A percentile compares a stretch with the other conserved stretches of the same genome.
Evolutionary conservation across 108 stramenopile species (phyloP).

Genomic region (Cyclotella baltica): DNA sequence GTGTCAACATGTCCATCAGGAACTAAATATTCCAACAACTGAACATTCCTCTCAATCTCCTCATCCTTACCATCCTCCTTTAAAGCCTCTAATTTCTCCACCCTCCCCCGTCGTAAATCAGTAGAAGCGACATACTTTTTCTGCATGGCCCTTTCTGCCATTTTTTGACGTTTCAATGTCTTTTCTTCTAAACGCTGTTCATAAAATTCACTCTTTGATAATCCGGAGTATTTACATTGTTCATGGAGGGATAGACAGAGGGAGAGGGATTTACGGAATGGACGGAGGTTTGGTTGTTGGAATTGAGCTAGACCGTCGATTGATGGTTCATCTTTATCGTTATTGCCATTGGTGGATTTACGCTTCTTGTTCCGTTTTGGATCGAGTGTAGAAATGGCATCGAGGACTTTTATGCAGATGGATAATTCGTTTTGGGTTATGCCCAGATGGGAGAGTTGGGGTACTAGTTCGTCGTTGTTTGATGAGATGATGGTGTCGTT

Average conservation of each 20-base stretch:
- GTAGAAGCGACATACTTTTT: slow-evolving; percentile 78
- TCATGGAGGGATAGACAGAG: slow-evolving; percentile 69
- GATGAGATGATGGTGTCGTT: background rate
- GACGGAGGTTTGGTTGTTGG: slow-evolving; percentile 61
- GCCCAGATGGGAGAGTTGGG: slow-evolving; percentile 10
- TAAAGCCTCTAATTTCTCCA: slow-evolving; percentile 69
- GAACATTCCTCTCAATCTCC: slow-evolving; percentile 55
- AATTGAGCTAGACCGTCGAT: slow-evolving; percentile 53
- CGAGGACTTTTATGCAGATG: slow-evolving; percentile 56
- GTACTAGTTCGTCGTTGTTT: background rate
- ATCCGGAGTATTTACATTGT: slow-evolving; percentile 69
- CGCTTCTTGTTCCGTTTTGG: slow-evolving; percentile 31
- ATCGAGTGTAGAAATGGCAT: slow-evolving; percentile 60
- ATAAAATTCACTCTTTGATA: slow-evolving; percentile 59
- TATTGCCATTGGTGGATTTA: slow-evolving; percentile 4
- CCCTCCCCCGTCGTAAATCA: slow-evolving; percentile 66
- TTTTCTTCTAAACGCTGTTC: slow-evolving; percentile 53
- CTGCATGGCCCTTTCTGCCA: slow-evolving; percentile 68
- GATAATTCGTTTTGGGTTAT: background rate
- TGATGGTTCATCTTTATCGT: slow-evolving; percentile 23
- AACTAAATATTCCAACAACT: slow-evolving; percentile 54
- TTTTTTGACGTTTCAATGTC: slow-evolving; percentile 74
- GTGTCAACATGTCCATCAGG: slow-evolving; percentile 85
- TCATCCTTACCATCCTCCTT: slow-evolving; percentile 67
- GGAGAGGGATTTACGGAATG: slow-evolving; percentile 77